Evolutionary conservation across 176 grass and related monocot genomes (phyloP).

Genomic region (Juncus effusus): DNA sequence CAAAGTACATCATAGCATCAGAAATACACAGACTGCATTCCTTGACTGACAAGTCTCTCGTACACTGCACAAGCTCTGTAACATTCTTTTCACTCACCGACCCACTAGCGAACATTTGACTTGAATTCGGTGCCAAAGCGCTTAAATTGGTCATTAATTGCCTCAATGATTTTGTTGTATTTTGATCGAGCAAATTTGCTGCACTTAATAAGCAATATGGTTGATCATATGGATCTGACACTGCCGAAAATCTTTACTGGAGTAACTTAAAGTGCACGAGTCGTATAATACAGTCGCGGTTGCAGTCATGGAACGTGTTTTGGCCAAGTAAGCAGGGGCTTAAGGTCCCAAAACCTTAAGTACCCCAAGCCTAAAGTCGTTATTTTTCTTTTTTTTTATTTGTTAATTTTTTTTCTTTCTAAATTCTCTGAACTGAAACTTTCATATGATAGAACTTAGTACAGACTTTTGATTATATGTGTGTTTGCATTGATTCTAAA

Average conservation of each 20-base stretch:
- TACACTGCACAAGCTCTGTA: slow-evolving; percentile 25
- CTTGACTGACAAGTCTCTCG: slow-evolving; percentile 7
- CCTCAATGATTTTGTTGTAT: not conserved
- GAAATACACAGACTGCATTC: slow-evolving; percentile 13
- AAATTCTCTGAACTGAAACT: too few relatives aligned
- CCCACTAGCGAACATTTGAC: slow-evolving; percentile 4
- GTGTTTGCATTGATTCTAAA: too few relatives aligned
- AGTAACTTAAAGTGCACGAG: slow-evolving; percentile 24
- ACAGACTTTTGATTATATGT: too few relatives aligned
- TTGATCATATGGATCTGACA: not conserved
- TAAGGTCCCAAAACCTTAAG: too few relatives aligned
- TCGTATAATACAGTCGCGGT: slow-evolving; percentile 12
- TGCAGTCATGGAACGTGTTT: not conserved
- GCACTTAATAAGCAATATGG: not conserved
- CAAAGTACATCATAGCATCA: not conserved
- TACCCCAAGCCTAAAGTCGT: too few relatives aligned
- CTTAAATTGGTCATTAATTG: not conserved
- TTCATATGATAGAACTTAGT: too few relatives aligned
- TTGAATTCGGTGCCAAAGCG: not conserved
- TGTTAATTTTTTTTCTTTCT: too few relatives aligned
- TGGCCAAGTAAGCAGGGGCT: too few relatives aligned
- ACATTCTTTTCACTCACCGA: not conserved
- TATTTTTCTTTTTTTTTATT: too few relatives aligned
- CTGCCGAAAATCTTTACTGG: slow-evolving; percentile 1
- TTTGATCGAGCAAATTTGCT: not conserved